Percentiles rank a stretch among this genome's conserved stretches.
Conservation (phyloP, 768 basidiomycete species). For the Rubroboletus pulcherrimus region DNA sequence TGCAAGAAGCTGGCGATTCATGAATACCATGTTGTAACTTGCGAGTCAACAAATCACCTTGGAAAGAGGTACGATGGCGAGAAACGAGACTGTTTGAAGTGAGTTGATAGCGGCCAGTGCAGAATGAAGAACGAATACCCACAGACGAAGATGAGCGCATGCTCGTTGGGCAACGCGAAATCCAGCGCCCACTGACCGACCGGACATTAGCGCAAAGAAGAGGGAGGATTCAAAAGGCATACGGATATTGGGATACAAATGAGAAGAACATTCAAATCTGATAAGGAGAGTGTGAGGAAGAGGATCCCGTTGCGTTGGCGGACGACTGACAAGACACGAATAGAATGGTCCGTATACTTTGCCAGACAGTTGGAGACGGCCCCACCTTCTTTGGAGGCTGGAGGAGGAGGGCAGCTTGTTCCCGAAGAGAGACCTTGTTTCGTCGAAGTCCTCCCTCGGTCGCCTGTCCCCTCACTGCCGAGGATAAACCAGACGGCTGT, state of each 20-base stretch:
- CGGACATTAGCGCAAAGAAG: background rate
- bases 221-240: conserved; percentile 19
- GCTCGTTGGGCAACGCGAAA: conserved; percentile 47
- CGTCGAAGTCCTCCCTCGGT: conserved; percentile 1
- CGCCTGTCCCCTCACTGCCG: conserved; percentile 11
- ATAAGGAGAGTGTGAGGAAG: background rate
- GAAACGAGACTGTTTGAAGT: conserved; percentile 56
- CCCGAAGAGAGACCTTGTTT: conserved; percentile 10
- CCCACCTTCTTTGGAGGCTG: conserved; percentile 37
- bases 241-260: conserved; percentile 70
- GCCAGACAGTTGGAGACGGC: conserved; percentile 40
- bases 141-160: conserved; percentile 76
- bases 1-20: conserved; percentile 53
- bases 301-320: background rate
- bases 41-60: conserved; percentile 42
- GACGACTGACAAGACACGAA: conserved; percentile 51
- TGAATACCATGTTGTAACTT: background rate
- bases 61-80: conserved; percentile 82
- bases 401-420: conserved; percentile 31
- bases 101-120: background rate
- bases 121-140: conserved; percentile 26
- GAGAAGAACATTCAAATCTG: conserved; percentile 70
- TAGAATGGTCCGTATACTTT: conserved; percentile 53
- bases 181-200: conserved; percentile 64
- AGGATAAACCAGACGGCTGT: conserved; percentile 7